These are phyloP conservation scores for Microsporum ferrugineum DNA, from an alignment of 2,329 filamentous ascomycete species.

Conservation along the genomic window DNA sequence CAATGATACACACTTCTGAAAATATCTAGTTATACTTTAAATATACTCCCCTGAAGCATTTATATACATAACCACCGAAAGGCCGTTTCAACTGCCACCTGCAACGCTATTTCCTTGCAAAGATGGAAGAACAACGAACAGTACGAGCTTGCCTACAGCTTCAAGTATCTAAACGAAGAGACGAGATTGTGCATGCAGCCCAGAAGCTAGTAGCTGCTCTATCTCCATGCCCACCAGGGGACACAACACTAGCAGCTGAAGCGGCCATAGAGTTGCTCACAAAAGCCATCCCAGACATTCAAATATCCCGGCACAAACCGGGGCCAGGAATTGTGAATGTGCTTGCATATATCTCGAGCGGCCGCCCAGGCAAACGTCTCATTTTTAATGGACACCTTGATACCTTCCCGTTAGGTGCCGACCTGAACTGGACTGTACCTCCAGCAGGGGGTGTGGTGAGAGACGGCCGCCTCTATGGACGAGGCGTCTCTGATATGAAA, in stretches of 20 bases:
- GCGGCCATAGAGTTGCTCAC: constrained; percentile 7
- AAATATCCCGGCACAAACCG: constrained; percentile 8
- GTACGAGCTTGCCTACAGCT: background rate
- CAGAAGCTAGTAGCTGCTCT: constrained; percentile 4
- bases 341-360: constrained; percentile 10
- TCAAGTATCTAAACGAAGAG: constrained; percentile 4
- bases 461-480: constrained; percentile 10
- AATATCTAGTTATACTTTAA: background rate
- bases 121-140: background rate
- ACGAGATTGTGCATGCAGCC: constrained; percentile 4
- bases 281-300: constrained; percentile 7
- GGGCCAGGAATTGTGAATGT: constrained; percentile 7
- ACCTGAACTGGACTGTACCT: constrained; percentile 6
- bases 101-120: background rate
- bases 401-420: constrained; percentile 8
- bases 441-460: constrained; percentile 6
- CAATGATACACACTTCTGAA: background rate
- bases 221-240: constrained; percentile 10
- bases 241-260: constrained; percentile 7
- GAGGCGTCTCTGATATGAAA: constrained; percentile 12
- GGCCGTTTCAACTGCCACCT: background rate
- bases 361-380: constrained; percentile 9
- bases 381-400: constrained; percentile 12
- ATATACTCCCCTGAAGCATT: background rate
- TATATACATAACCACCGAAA: background rate